A percentile compares a stretch with the other conserved stretches of the same genome.
These are phyloP conservation scores for Mycena olivaceomarginata DNA, from an alignment of 768 basidiomycete species.

Conservation along the genomic window DNA sequence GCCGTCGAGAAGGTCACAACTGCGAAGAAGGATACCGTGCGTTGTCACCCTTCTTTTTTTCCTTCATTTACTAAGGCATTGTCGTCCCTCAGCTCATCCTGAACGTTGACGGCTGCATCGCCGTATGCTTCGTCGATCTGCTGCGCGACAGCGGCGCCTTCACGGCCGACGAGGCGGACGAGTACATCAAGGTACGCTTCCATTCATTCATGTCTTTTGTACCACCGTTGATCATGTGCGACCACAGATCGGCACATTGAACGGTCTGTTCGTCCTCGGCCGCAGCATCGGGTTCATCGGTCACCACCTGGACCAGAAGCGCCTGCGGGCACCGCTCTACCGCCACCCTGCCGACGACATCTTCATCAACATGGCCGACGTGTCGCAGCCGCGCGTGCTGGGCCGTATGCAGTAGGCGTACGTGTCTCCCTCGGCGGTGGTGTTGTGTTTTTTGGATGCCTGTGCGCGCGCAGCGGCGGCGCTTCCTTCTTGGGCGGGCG, in stretches of 20 bases:
- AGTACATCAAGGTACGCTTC: constrained; percentile 88
- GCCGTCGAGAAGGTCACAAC: constrained; percentile 99
- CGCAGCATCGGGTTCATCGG: constrained; percentile 99
- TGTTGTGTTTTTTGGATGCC: constrained; percentile 1
- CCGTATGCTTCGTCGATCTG: constrained; percentile 97
- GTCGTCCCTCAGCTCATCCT: constrained; percentile 81
- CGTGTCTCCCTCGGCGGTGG: not conserved
- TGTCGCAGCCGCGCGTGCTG: constrained; percentile 88
- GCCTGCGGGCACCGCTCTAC: constrained; percentile 94
- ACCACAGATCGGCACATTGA: constrained; percentile 88
- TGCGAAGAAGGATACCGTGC: constrained; percentile 95
- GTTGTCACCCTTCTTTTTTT: constrained; percentile 46
- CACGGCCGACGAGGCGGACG: constrained; percentile 95
- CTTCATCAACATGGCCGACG: constrained; percentile 95
- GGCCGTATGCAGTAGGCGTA: constrained; percentile 65
- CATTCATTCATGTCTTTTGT: constrained; percentile 30
- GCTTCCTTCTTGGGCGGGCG: not conserved
- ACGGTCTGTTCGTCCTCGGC: constrained; percentile 97
- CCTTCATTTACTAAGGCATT: constrained; percentile 12
- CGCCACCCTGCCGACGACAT: constrained; percentile 97
- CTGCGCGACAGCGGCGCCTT: constrained; percentile 95
- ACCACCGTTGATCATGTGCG: not conserved
- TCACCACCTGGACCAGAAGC: constrained; percentile 97
- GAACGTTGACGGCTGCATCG: constrained; percentile 97
- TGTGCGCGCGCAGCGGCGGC: not conserved